Conservation (phyloP, 2,329 filamentous ascomycete genomes). For the Akanthomyces dipterigenus region DNA sequence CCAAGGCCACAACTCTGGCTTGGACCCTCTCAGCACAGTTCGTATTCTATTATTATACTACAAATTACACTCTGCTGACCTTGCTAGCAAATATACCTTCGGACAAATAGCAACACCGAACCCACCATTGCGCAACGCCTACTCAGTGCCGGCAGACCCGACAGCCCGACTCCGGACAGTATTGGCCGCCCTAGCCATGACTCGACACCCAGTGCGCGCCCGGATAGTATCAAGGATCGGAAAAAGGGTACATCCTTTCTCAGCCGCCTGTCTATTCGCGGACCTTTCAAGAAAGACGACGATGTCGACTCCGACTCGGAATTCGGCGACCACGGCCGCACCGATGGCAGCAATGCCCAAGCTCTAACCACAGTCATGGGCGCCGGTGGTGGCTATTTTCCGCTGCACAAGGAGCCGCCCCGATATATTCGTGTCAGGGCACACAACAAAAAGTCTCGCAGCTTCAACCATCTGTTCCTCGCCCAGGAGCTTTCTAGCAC, state of each 20-base stretch:
- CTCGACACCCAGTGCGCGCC: slow-evolving; percentile 22
- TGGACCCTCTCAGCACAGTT: slow-evolving; percentile 33
- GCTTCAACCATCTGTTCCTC: slow-evolving; percentile 83
- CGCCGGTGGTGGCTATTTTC: slow-evolving; percentile 65
- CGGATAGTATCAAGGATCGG: slow-evolving; percentile 9
- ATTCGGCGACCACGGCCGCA: slow-evolving; percentile 21
- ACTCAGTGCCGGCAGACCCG: slow-evolving; percentile 44
- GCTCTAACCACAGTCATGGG: slow-evolving; percentile 73
- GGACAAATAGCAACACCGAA: slow-evolving; percentile 30
- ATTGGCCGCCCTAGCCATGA: slow-evolving; percentile 36
- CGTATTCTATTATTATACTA: background rate
- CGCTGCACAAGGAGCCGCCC: slow-evolving; percentile 80
- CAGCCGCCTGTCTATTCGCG: slow-evolving; percentile 67
- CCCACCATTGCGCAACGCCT: slow-evolving; percentile 49
- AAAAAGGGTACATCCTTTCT: slow-evolving; percentile 89
- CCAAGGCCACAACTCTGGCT: slow-evolving; percentile 21
- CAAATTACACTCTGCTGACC: background rate
- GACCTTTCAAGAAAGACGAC: slow-evolving; percentile 66
- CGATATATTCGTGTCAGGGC: slow-evolving; percentile 82
- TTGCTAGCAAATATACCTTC: slow-evolving; percentile 32
- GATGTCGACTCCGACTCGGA: slow-evolving; percentile 48
- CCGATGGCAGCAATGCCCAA: slow-evolving; percentile 75
- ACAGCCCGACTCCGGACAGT: slow-evolving; percentile 41
- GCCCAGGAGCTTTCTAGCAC: slow-evolving; percentile 80
- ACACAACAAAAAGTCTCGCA: slow-evolving; percentile 71